Evolutionary conservation across 192 early-diverging fungal species (phyloP).

Genomic region (Spizellomyces sp.): DNA sequence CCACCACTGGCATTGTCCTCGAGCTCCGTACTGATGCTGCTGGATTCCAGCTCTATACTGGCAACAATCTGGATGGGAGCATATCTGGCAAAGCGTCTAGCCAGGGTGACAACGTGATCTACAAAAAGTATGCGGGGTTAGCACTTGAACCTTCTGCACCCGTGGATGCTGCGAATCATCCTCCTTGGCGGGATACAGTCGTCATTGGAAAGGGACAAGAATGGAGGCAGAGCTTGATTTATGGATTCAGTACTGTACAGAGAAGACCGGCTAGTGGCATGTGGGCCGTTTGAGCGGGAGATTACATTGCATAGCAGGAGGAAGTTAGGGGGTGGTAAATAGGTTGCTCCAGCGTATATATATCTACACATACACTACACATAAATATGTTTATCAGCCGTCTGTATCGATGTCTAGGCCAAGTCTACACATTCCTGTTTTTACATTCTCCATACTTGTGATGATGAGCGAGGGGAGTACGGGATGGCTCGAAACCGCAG

Average conservation of each 20-base stretch:
- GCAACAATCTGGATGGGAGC: conserved; percentile 64
- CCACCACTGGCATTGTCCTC: conserved; percentile 64
- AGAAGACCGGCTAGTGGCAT: no score
- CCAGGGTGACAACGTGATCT: conserved; percentile 30
- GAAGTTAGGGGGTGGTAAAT: no score
- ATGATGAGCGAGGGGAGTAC: no score
- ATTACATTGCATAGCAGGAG: no score
- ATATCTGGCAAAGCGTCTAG: conserved; percentile 46
- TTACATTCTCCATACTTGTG: no score
- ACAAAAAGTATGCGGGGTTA: conserved; percentile 64
- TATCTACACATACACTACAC: no score
- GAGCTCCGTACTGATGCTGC: conserved; percentile 68
- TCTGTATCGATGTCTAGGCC: no score
- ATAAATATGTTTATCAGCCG: no score
- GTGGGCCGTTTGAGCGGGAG: no score
- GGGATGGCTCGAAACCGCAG: no score
- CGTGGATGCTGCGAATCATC: conserved; percentile 50
- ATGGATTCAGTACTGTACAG: conserved; percentile 20
- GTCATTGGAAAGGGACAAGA: conserved; percentile 32
- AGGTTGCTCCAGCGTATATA: no score
- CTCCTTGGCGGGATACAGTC: conserved; percentile 26
- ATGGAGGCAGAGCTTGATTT: conserved; percentile 41
- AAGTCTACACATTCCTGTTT: no score
- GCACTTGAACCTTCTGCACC: conserved; percentile 57
- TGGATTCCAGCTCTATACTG: conserved; percentile 85